Percentiles rank a stretch among this genome's conserved stretches.
Evolutionary conservation across 352 stramenopile genomes (phyloP).

Genomic region (Globisporangium nunn): DNA sequence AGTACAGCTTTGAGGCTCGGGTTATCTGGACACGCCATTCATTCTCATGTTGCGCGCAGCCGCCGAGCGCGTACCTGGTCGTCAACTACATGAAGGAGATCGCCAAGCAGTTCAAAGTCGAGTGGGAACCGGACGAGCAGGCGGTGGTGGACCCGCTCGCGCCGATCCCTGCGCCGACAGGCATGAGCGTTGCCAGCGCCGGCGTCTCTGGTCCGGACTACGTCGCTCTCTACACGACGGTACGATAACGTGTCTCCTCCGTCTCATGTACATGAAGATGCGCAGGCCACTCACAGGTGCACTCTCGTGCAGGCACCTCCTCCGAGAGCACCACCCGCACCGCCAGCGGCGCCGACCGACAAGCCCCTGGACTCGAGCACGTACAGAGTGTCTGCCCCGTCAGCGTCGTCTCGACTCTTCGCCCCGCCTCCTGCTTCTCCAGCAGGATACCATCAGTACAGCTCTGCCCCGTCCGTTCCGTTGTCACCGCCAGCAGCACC

Average conservation of each 20-base stretch:
- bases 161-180: slow-evolving; percentile 87
- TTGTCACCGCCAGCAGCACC: neutral
- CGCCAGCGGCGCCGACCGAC: slow-evolving; percentile 32
- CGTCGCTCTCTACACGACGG: slow-evolving; percentile 59
- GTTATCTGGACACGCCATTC: neutral
- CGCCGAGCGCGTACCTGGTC: slow-evolving; percentile 91
- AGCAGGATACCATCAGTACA: slow-evolving; percentile 2
- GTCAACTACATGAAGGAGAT: slow-evolving; percentile 96
- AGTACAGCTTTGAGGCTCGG: neutral
- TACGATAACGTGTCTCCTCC: slow-evolving; percentile 14
- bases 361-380: slow-evolving; percentile 13
- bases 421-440: slow-evolving; percentile 18
- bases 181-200: slow-evolving; percentile 71
- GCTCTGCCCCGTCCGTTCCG: neutral
- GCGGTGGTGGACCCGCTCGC: slow-evolving; percentile 71
- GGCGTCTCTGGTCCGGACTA: slow-evolving; percentile 82
- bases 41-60: slow-evolving; percentile 22
- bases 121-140: slow-evolving; percentile 86
- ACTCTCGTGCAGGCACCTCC: slow-evolving; percentile 24
- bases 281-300: neutral
- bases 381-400: slow-evolving; percentile 10
- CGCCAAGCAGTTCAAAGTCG: slow-evolving; percentile 92
- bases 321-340: slow-evolving; percentile 32
- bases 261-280: neutral
- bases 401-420: slow-evolving; percentile 14